Conservation (phyloP, 495 filamentous ascomycete genomes). For the Staphylotrichum tortipilum region DNA sequence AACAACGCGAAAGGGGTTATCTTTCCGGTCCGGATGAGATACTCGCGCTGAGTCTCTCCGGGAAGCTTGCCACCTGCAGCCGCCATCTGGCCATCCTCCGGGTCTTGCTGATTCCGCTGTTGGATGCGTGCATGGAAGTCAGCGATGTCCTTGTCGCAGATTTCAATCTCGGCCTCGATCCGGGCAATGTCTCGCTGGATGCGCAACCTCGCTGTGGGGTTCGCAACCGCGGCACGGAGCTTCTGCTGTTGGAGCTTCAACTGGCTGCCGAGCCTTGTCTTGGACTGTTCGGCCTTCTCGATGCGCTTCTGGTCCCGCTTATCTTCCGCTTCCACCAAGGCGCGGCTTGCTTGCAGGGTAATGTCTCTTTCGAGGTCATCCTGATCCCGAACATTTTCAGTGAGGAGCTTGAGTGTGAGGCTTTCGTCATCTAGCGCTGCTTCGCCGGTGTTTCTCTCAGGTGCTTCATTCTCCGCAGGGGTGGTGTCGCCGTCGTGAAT, state of each 20-base stretch:
- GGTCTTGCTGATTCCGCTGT: constrained; percentile 49
- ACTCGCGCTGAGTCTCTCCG: constrained; percentile 77
- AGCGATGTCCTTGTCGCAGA: constrained; percentile 57
- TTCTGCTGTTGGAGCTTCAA: constrained; percentile 36
- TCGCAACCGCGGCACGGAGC: constrained; percentile 29
- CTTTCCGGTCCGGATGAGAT: constrained; percentile 89
- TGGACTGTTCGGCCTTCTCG: constrained; percentile 60
- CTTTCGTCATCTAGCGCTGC: constrained; percentile 40
- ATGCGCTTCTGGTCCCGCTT: constrained; percentile 80
- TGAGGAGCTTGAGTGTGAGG: constrained; percentile 55
- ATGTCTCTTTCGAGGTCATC: constrained; percentile 78
- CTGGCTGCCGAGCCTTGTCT: constrained; percentile 41
- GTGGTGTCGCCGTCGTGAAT: neutral
- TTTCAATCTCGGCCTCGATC: constrained; percentile 51
- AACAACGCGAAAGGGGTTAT: constrained; percentile 89
- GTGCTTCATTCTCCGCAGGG: neutral
- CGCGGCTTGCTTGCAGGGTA: constrained; percentile 60
- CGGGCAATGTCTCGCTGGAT: constrained; percentile 56
- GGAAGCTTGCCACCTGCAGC: constrained; percentile 46
- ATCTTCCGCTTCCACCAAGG: constrained; percentile 74
- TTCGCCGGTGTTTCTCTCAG: neutral
- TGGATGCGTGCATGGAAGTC: constrained; percentile 76
- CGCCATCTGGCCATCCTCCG: constrained; percentile 31
- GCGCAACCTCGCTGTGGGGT: constrained; percentile 33
- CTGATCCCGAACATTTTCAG: constrained; percentile 70